Conservation (phyloP, 768 basidiomycete species). For the Collybia nuda region DNA sequence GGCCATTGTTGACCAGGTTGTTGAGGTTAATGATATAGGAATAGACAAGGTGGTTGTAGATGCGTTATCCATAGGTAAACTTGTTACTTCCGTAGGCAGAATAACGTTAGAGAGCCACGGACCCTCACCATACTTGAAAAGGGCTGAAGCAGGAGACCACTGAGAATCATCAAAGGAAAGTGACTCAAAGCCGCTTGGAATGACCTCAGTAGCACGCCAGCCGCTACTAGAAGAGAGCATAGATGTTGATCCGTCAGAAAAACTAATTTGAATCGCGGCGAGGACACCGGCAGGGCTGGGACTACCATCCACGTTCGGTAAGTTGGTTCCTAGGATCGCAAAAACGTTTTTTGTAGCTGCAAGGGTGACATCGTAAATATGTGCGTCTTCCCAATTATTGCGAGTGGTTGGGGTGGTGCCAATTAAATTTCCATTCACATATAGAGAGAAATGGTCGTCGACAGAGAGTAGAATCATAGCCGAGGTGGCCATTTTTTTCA, state of each 20-base stretch:
- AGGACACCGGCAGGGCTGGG: conserved; percentile 25
- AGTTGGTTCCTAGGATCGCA: conserved; percentile 26
- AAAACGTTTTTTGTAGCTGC: conserved; percentile 18
- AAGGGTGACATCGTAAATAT: conserved; percentile 20
- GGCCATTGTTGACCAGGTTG: no score
- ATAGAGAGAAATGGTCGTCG: no score
- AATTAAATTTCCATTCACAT: conserved; percentile 20
- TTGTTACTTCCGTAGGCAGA: conserved; percentile 15
- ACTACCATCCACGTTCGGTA: conserved; percentile 18
- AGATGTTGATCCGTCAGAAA: conserved; percentile 23
- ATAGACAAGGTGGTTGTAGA: neutral
- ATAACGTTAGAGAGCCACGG: conserved; percentile 23
- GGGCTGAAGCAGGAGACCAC: conserved; percentile 17
- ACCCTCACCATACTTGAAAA: conserved; percentile 22
- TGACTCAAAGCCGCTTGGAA: conserved; percentile 23
- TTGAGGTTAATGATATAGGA: no score
- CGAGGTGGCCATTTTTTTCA: neutral
- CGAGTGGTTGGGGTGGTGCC: conserved; percentile 18
- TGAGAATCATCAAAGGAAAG: conserved; percentile 17
- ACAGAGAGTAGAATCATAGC: neutral
- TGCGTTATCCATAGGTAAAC: no score
- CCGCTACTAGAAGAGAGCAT: conserved; percentile 19
- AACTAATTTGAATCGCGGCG: conserved; percentile 20
- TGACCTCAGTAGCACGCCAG: conserved; percentile 20
- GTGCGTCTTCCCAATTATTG: conserved; percentile 24